phyloP scores from a whole-genome alignment of 192 early-diverging fungal species.

The Umbelopsis vinacea region DNA sequence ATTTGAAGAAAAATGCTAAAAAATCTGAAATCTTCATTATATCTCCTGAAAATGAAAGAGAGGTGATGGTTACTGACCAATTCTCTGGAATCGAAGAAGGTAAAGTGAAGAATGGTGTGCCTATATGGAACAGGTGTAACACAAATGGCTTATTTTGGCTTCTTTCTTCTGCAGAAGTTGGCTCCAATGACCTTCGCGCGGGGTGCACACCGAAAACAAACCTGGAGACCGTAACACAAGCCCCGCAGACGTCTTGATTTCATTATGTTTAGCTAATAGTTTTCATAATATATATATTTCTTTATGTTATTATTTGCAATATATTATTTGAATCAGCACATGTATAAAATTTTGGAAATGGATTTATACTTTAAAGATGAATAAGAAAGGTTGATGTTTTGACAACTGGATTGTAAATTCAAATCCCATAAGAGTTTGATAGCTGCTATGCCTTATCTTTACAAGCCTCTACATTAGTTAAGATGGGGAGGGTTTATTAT shows the following conservation, averaged over 20 bases:
- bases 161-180: background rate
- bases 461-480: no score
- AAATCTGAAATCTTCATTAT: slow-evolving; percentile 12
- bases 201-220: slow-evolving; percentile 12
- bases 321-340: no score
- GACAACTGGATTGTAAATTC: no score
- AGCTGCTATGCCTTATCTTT: no score
- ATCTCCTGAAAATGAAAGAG: background rate
- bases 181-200: background rate
- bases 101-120: background rate
- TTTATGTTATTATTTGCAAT: no score
- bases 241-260: background rate
- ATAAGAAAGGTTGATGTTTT: no score
- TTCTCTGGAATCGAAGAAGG: background rate
- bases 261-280: no score
- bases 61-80: background rate
- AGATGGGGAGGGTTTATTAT: no score
- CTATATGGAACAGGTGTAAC: background rate
- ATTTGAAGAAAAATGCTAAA: slow-evolving; percentile 7
- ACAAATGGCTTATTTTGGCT: background rate
- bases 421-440: no score
- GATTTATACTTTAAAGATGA: no score
- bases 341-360: no score
- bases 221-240: background rate
- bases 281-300: no score